These are phyloP conservation scores for Talaromyces sp. DNA, from an alignment of 2,329 filamentous ascomycete species.

Conservation along the genomic window DNA sequence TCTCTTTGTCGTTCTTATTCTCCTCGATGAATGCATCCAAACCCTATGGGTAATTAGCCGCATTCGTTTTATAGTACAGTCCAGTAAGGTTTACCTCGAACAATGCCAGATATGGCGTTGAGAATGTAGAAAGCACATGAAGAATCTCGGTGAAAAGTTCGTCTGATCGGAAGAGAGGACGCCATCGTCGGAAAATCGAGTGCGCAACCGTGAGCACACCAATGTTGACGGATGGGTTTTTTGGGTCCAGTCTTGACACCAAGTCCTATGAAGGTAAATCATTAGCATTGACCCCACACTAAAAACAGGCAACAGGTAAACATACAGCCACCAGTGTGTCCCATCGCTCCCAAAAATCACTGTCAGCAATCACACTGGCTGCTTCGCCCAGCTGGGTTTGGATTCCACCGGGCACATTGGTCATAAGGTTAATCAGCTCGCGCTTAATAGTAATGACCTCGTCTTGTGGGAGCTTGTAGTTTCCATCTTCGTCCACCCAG, in stretches of 20 bases:
- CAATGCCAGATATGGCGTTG: slow-evolving; percentile 73
- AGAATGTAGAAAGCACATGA: slow-evolving; percentile 84
- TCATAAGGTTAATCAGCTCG: slow-evolving; percentile 95
- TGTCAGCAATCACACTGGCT: slow-evolving; percentile 95
- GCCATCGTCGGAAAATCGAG: slow-evolving; percentile 95
- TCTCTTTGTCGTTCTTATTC: slow-evolving; percentile 69
- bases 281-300: slow-evolving; percentile 11
- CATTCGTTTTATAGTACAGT: background rate
- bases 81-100: slow-evolving; percentile 55
- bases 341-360: slow-evolving; percentile 95
- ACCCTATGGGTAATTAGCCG: slow-evolving; percentile 28
- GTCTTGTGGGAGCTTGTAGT: slow-evolving; percentile 76
- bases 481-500: slow-evolving; percentile 93
- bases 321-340: slow-evolving; percentile 82
- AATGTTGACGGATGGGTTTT: slow-evolving; percentile 79
- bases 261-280: slow-evolving; percentile 57
- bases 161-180: slow-evolving; percentile 88
- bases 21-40: slow-evolving; percentile 58
- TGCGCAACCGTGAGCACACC: slow-evolving; percentile 96
- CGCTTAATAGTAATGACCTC: slow-evolving; percentile 90
- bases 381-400: slow-evolving; percentile 94
- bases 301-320: slow-evolving; percentile 1
- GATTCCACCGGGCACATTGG: slow-evolving; percentile 77
- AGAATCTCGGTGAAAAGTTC: slow-evolving; percentile 93
- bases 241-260: slow-evolving; percentile 75